phyloP scores from a whole-genome alignment of 192 early-diverging fungal species.

The Coemansia sp. region DNA sequence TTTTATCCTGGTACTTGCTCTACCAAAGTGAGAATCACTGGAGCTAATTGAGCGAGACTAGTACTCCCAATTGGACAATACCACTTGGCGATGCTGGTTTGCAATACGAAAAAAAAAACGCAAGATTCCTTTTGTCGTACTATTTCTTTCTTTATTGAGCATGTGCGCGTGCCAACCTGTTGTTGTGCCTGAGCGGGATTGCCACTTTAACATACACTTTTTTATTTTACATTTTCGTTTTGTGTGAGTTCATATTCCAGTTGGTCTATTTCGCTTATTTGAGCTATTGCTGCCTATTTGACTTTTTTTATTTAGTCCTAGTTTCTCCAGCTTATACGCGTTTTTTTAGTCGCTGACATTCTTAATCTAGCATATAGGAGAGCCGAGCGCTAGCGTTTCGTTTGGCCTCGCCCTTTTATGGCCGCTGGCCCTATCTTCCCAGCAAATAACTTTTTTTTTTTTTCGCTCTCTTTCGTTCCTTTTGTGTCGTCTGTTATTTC shows the following conservation, averaged over 20 bases:
- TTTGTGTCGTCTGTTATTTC: background rate
- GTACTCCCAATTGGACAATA: conserved; percentile 3
- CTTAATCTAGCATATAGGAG: background rate
- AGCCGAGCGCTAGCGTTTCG: background rate
- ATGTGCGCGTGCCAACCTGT: conserved; percentile 3
- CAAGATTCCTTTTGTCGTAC: background rate
- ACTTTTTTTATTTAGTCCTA: background rate
- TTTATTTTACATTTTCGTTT: background rate
- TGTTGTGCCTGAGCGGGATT: conserved; percentile 7
- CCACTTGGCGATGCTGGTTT: background rate
- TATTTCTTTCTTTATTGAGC: background rate
- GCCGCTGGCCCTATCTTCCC: background rate
- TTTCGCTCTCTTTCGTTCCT: background rate
- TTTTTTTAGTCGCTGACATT: background rate
- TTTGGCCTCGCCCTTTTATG: background rate
- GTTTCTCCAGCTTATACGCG: background rate
- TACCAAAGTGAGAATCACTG: background rate
- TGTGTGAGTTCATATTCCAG: background rate
- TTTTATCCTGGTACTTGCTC: background rate
- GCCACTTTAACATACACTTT: background rate
- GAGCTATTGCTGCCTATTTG: background rate
- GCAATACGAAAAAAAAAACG: background rate
- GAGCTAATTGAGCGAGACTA: background rate
- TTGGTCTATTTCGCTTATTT: too few species aligned
- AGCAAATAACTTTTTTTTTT: background rate